Evolutionary conservation across 2,329 filamentous ascomycete species (phyloP), one percentile per base, ranked within the genome.

Genomic region (Penicillium freii): DNA sequence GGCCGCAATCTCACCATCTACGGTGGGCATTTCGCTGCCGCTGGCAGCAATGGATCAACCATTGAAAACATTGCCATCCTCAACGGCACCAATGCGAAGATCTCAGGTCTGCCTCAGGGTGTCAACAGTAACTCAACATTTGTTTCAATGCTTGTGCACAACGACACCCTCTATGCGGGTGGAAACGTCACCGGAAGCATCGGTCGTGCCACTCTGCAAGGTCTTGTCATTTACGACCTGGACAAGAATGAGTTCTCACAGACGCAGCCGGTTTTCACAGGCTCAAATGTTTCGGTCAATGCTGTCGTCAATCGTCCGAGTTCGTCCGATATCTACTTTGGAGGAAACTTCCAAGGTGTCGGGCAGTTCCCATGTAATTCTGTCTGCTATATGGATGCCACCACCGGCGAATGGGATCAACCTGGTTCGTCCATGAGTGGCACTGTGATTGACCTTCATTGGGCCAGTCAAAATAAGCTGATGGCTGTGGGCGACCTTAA

Each of bases 41-140:
- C 80, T 31, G 84, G 84, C 15, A 82, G 82, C 8, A 84, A 92
- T 64, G 90, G 87, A 23, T 86, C 87, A 4, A 81, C 82, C 5
- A 81, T 97, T 59, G 81, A 91, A 63, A 97, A 97, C 67, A 78
- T 99, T 17, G 80, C 89, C 38, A 84, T 99, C 62, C 85, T 97
- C 60, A 90, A 97, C 72, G 87, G 88, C 43, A 84, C 85, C n/a
- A 80, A 90, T 59, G 80, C 88, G 64, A 78, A 80, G 4, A 80
- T 95, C 17, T 87, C 82, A 27, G 93, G 93, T 10, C 79, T 97
- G 3, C 77, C 82, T 1, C 51, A 62, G 21, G 85, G 83, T 13
- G 75, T 96, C 45, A 83, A 88, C 13, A 77, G 82, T 6, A 86
- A 88, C 66, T 95, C 93, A 0, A 89, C 86, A 0, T 89, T 97